Base-by-base conservation (phyloP, 805 yeast genomes). In the Kuraishia piskuri region DNA sequence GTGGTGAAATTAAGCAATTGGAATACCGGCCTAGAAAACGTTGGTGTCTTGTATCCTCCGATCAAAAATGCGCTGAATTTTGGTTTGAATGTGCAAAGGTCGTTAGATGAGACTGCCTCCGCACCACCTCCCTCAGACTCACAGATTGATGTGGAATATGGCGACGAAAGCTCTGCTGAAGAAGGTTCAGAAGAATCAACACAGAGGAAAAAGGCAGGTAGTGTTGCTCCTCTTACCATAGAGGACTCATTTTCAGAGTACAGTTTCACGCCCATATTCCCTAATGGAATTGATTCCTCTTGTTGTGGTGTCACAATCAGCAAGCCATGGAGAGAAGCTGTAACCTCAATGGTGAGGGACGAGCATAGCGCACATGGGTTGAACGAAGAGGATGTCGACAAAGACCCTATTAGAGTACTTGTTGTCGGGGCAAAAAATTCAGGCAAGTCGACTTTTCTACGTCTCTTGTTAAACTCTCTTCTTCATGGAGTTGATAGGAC, bases 391-490 rank as follows among this genome's bases (percentile, higher is more conserved):
- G 40, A 12, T 31, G 14, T 31, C 14, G 14, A 31, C 40, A 31
- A n/a, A n/a, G 9, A 14, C 8, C 40, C 40, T 3, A 31, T 55
- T 26, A 60, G 57, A 48, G 64, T 77, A 1, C 65, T 82, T 52
- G 66, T 83, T 0, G 70, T 81, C 22, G 91, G 91, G 0, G 75
- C 83, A 46, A 90, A 88, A 62, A 86, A 86, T 56, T 77, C 89
- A 1, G 97, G 97, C 1, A 90, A 90, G 62, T 86, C 96, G 1
- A 85, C 95, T 0, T 74, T 87, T 49, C 65, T 82, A 12, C 77
- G 80, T 56, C 56, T 80, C 2, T 63, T 89, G 5, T 53, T 80
- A 3, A 86, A 88, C 59, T 68, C 68, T 22, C 58, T 82, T 1
- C 40, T 31, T 31, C 40, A 31, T 12, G 40, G 17, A 5, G 17